These are phyloP conservation scores for Paramecium caudatum DNA, from an alignment of 73 alveolate genomes.

Conservation along the genomic window DNA sequence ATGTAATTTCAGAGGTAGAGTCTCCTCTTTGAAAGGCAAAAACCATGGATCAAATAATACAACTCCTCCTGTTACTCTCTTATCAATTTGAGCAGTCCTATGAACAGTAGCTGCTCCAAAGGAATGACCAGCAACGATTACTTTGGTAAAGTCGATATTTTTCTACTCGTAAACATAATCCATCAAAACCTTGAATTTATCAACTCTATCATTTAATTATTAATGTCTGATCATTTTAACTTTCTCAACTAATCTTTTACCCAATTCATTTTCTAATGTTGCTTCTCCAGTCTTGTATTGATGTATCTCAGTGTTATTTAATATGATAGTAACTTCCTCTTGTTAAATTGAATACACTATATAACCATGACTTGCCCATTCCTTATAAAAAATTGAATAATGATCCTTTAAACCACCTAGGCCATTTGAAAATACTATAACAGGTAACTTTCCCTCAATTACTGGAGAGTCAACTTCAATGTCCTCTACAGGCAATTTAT, in stretches of 20 bases:
- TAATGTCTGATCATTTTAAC: conserved; percentile 18
- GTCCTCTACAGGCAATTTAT: conserved; percentile 1
- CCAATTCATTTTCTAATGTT: not conserved
- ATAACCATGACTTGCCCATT: conserved; percentile 54
- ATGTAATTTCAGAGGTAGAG: not conserved
- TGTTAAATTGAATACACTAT: conserved; percentile 17
- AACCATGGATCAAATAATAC: conserved; percentile 58
- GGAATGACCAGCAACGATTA: conserved; percentile 32
- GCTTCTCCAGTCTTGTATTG: not conserved
- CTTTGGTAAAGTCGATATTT: not conserved
- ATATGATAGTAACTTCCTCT: conserved; percentile 9
- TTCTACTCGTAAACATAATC: not conserved
- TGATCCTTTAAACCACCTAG: conserved; percentile 64
- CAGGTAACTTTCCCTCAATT: conserved; percentile 29
- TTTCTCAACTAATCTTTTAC: not conserved
- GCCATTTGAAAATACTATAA: conserved; percentile 36
- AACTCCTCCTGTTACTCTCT: not conserved
- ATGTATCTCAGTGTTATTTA: not conserved
- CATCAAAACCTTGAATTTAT: not conserved
- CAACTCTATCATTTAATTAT: conserved; percentile 43
- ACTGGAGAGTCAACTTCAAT: not conserved
- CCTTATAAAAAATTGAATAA: conserved; percentile 31
- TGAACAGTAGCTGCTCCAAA: conserved; percentile 41
- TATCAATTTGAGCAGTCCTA: not conserved
- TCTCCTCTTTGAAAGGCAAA: conserved; percentile 32